These are phyloP conservation scores for Hypoxylon sp. DNA, from an alignment of 2,329 filamentous ascomycete genomes.

Conservation along the genomic window DNA sequence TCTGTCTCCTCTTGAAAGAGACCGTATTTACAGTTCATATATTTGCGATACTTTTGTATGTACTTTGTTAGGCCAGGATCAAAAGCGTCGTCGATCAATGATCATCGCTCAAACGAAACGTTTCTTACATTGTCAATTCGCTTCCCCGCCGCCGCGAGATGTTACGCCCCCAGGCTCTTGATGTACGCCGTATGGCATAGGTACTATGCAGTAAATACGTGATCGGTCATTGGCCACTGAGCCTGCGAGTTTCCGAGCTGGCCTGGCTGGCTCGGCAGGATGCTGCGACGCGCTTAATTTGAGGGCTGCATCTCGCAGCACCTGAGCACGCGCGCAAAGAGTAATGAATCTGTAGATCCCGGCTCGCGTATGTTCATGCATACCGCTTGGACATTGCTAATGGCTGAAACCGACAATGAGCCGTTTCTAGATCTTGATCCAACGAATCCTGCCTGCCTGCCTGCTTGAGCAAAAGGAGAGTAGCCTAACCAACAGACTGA, in stretches of 20 bases:
- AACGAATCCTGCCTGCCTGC: constrained; percentile 1
- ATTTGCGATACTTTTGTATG: too few species aligned
- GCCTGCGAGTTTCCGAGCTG: constrained; percentile 5
- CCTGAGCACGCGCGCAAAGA: not conserved
- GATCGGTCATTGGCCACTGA: not conserved
- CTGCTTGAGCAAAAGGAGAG: constrained; percentile 3
- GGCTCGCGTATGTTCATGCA: constrained; percentile 7
- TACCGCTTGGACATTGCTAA: not conserved
- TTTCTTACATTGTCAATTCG: constrained; percentile 6
- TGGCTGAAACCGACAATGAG: not conserved
- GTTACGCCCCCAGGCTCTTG: too few species aligned
- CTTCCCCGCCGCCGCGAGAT: not conserved
- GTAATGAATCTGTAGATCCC: constrained; percentile 13
- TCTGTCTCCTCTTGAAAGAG: not conserved
- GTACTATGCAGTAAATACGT: not conserved
- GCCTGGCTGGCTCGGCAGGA: not conserved
- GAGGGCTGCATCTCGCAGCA: not conserved
- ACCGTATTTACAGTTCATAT: not conserved
- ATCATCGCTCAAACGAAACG: constrained; percentile 20
- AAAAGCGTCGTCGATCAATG: not conserved
- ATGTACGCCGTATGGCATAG: too few species aligned
- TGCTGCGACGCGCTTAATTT: constrained; percentile 8
- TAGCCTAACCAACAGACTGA: not conserved
- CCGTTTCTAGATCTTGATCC: constrained; percentile 11
- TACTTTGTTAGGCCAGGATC: constrained; percentile 6